Evolutionary conservation across 306 rosid genomes (phyloP).

Genomic region (Lathyrus aphaca): DNA sequence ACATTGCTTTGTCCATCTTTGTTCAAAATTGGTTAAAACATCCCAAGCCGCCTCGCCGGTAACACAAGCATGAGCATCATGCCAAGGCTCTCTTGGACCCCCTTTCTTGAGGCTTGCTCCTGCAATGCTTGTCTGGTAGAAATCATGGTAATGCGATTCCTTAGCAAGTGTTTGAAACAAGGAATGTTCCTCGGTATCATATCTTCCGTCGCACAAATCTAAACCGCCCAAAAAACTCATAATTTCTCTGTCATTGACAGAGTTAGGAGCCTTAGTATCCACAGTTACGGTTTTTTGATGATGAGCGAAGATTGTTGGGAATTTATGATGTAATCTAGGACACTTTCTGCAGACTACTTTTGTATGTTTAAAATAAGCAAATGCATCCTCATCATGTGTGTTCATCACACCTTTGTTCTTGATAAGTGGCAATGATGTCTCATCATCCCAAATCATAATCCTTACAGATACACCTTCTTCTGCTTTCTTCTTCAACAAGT

Average conservation of each 20-base stretch:
- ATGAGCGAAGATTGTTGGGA: constrained; percentile 83
- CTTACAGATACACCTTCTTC: constrained; percentile 95
- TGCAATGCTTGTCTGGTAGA: constrained; percentile 76
- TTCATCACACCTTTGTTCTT: constrained; percentile 85
- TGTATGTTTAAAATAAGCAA: constrained; percentile 67
- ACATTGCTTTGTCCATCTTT: constrained; percentile 84
- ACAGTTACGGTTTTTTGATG: constrained; percentile 83
- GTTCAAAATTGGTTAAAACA: constrained; percentile 82
- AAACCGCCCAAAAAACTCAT: constrained; percentile 87
- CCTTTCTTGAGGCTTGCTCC: constrained; percentile 78
- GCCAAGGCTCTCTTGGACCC: constrained; percentile 98
- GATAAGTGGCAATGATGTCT: constrained; percentile 77
- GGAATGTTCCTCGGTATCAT: constrained; percentile 85
- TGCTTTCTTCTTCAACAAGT: constrained; percentile 76
- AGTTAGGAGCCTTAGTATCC: constrained; percentile 54
- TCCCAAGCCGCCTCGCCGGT: constrained; percentile 92
- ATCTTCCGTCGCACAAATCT: constrained; percentile 88
- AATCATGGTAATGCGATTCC: constrained; percentile 66
- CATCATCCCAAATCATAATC: constrained; percentile 92
- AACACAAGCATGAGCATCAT: constrained; percentile 92
- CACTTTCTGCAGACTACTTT: constrained; percentile 82
- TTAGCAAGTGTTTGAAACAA: constrained; percentile 63
- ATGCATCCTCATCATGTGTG: constrained; percentile 84
- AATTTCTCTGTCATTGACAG: constrained; percentile 61
- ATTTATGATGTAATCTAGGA: constrained; percentile 67